Conservation (phyloP, 1,284 basidiomycete species). For the Melampsora americana region DNA sequence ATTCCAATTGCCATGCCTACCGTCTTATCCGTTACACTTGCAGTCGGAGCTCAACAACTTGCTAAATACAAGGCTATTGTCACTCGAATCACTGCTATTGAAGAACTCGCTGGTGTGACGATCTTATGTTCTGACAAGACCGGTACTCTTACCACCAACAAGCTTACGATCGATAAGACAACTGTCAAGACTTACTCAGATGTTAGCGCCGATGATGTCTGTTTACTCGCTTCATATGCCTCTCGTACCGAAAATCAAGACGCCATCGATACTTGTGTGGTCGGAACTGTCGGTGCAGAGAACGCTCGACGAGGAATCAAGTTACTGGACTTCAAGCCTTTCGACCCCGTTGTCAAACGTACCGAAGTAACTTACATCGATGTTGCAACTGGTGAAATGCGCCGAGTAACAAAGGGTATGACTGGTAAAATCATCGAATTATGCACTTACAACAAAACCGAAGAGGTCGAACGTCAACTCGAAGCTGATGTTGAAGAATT, state of each 20-base stretch:
- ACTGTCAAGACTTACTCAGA: conserved; percentile 88
- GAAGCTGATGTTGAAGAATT: conserved; percentile 95
- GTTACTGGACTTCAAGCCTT: conserved; percentile 96
- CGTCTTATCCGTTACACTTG: too few species aligned
- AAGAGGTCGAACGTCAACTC: conserved; percentile 81
- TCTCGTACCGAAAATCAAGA: conserved; percentile 99
- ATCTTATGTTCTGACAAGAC: conserved; percentile 98
- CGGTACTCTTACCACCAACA: conserved; percentile 95
- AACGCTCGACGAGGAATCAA: conserved; percentile 87
- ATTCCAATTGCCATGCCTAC: conserved; percentile 98
- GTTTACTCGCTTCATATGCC: conserved; percentile 88
- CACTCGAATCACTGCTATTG: conserved; percentile 95
- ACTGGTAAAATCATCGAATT: conserved; percentile 72
- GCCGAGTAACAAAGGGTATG: conserved; percentile 99
- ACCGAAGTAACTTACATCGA: conserved; percentile 97
- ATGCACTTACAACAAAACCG: conserved; percentile 93
- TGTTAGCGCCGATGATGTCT: conserved; percentile 82
- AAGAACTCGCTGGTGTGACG: conserved; percentile 92
- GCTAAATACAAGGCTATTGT: conserved; percentile 97
- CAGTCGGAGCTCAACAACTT: too few species aligned
- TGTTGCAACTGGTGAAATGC: conserved; percentile 84
- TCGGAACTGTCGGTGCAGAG: conserved; percentile 70
- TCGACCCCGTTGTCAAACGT: conserved; percentile 98
- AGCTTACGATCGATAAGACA: conserved; percentile 91
- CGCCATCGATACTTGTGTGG: conserved; percentile 86